phyloP scores from a whole-genome alignment of 192 early-diverging fungal species.

The Coemansia furcata region DNA sequence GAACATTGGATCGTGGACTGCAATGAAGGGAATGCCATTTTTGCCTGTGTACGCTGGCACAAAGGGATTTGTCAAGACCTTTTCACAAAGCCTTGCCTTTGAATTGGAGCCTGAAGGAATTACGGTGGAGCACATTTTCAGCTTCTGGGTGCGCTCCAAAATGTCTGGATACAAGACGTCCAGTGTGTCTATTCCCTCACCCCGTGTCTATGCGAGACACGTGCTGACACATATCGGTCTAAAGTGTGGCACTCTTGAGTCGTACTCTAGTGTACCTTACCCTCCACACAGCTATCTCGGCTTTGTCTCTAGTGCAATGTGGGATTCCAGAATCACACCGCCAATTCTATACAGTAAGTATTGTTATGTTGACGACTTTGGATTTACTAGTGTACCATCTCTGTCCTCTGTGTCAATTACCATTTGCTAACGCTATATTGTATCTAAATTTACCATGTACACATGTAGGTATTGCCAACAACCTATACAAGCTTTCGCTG shows the following conservation, averaged over 20 bases:
- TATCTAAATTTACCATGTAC: neutral
- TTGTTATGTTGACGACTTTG: neutral
- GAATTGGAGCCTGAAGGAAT: conserved; percentile 76
- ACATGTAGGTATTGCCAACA: conserved; percentile 43
- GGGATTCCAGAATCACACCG: conserved; percentile 41
- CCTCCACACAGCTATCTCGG: conserved; percentile 47
- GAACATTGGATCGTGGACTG: conserved; percentile 90
- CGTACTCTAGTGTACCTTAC: conserved; percentile 40
- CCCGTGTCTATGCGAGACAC: conserved; percentile 71
- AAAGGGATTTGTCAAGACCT: conserved; percentile 89
- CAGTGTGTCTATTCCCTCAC: conserved; percentile 71
- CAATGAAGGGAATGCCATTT: conserved; percentile 78
- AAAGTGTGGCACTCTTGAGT: conserved; percentile 55
- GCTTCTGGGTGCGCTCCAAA: conserved; percentile 89
- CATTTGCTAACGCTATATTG: neutral
- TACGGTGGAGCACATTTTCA: conserved; percentile 84
- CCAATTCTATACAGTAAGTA: conserved; percentile 49
- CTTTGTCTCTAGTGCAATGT: conserved; percentile 35
- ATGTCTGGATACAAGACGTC: conserved; percentile 91
- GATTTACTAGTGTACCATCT: neutral
- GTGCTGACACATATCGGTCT: conserved; percentile 72
- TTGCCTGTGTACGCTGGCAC: conserved; percentile 89
- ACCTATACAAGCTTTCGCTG: conserved; percentile 42
- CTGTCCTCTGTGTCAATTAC: neutral
- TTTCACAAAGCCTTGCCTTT: conserved; percentile 81